These are phyloP conservation scores for Sapria himalayana DNA, from an alignment of 345 rosid species.

Conservation along the genomic window DNA sequence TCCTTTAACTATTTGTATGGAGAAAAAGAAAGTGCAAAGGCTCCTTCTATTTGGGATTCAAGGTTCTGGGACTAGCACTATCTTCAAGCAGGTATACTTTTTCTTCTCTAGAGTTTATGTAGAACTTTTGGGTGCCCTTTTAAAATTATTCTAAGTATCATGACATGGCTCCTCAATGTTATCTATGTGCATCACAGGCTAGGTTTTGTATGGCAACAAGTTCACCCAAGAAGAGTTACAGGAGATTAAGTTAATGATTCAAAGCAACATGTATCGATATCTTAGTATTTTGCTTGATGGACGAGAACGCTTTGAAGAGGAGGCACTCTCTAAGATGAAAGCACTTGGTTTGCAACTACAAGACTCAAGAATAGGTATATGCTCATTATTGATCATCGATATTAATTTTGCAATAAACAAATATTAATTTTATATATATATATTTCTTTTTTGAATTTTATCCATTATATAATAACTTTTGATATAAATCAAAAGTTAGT, in stretches of 20 bases:
- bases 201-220: constrained; percentile 78
- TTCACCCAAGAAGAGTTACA: constrained; percentile 59
- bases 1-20: constrained; percentile 60
- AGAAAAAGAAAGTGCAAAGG: constrained; percentile 61
- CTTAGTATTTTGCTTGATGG: constrained; percentile 91
- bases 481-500: too few species aligned
- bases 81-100: constrained; percentile 73
- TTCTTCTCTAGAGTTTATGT: background rate
- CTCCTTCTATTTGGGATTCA: constrained; percentile 65
- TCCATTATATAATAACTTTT: too few species aligned
- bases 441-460: too few species aligned
- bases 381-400: too few species aligned
- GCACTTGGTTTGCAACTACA: constrained; percentile 21
- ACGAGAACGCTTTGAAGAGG: constrained; percentile 94
- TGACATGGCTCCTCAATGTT: background rate
- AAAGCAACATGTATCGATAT: constrained; percentile 87
- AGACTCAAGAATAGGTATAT: constrained; percentile 35
- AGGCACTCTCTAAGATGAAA: constrained; percentile 29
- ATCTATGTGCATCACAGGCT: constrained; percentile 27
- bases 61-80: constrained; percentile 94
- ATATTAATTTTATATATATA: too few species aligned
- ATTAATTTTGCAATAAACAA: too few species aligned
- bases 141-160: background rate
- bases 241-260: constrained; percentile 88
- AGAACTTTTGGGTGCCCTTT: too few species aligned